Evolutionary conservation across 2,329 filamentous ascomycete genomes (phyloP).

Genomic region (Mollisia scopiformis): DNA sequence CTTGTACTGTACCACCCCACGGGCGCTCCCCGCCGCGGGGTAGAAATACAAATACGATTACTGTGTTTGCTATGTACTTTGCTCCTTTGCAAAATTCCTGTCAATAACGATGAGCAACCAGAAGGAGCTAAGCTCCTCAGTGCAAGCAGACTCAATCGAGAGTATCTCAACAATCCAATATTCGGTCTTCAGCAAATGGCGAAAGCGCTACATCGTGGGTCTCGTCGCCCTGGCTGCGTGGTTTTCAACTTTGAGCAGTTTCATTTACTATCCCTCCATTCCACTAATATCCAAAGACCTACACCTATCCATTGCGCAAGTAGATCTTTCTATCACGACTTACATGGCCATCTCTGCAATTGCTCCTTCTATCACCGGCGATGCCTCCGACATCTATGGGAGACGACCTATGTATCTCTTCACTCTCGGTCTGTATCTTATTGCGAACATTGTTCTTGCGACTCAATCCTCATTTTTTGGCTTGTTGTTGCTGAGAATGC

Average conservation of each 20-base stretch:
- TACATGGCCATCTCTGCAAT: constrained; percentile 52
- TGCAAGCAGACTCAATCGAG: background rate
- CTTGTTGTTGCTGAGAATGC: constrained; percentile 53
- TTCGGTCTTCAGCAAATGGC: background rate
- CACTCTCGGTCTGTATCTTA: constrained; percentile 55
- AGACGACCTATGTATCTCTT: constrained; percentile 55
- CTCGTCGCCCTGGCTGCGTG: constrained; percentile 6
- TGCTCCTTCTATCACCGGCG: constrained; percentile 57
- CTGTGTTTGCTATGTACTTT: too few relatives aligned
- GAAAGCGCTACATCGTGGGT: background rate
- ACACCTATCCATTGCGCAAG: background rate
- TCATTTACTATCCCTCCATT: constrained; percentile 25
- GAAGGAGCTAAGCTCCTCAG: background rate
- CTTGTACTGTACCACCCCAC: too few relatives aligned
- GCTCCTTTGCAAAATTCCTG: too few relatives aligned
- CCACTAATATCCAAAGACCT: constrained; percentile 13
- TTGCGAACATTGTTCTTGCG: constrained; percentile 55
- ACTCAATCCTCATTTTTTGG: constrained; percentile 48
- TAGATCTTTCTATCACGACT: constrained; percentile 27
- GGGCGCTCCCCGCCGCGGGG: too few relatives aligned
- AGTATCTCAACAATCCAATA: background rate
- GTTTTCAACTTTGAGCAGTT: constrained; percentile 19
- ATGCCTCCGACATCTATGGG: constrained; percentile 54
- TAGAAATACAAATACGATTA: too few relatives aligned
- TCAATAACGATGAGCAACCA: background rate